phyloP scores from a whole-genome alignment of 2,329 filamentous ascomycete genomes.

The Falciphora oryzae region DNA sequence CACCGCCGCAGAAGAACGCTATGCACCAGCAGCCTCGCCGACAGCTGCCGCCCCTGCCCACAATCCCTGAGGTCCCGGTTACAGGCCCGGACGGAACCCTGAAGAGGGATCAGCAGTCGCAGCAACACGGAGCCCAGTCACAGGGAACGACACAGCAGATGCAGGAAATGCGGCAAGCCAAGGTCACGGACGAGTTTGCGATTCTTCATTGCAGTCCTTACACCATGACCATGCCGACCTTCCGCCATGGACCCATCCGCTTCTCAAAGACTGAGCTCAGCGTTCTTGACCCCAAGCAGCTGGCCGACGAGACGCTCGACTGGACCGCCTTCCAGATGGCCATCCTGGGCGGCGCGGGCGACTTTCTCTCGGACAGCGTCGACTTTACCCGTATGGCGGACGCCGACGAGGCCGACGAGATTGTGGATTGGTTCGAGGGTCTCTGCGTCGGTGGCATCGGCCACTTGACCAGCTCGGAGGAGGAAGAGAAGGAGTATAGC shows the following conservation, averaged over 20 bases:
- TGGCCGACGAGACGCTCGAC: conserved; percentile 48
- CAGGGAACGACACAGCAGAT: background rate
- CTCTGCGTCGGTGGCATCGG: conserved; percentile 42
- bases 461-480: conserved; percentile 25
- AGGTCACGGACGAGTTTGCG: conserved; percentile 35
- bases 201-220: conserved; percentile 43
- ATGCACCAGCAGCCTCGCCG: conserved; percentile 13
- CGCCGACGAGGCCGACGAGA: conserved; percentile 42
- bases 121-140: background rate
- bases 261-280: conserved; percentile 39
- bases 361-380: conserved; percentile 39
- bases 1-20: conserved; percentile 26
- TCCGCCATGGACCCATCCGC: conserved; percentile 51
- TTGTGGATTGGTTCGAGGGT: conserved; percentile 45
- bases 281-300: conserved; percentile 14
- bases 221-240: conserved; percentile 41
- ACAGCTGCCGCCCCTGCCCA: conserved; percentile 26
- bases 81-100: no score
- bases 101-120: conserved; percentile 1
- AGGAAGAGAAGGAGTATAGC: conserved; percentile 5
- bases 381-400: conserved; percentile 33
- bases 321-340: conserved; percentile 63
- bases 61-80: conserved; percentile 32
- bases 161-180: conserved; percentile 6
- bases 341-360: conserved; percentile 51